Evolutionary conservation across 305 asterid genomes (phyloP), one percentile per base, ranked within the genome.

Genomic region (Ilex paraguariensis): DNA sequence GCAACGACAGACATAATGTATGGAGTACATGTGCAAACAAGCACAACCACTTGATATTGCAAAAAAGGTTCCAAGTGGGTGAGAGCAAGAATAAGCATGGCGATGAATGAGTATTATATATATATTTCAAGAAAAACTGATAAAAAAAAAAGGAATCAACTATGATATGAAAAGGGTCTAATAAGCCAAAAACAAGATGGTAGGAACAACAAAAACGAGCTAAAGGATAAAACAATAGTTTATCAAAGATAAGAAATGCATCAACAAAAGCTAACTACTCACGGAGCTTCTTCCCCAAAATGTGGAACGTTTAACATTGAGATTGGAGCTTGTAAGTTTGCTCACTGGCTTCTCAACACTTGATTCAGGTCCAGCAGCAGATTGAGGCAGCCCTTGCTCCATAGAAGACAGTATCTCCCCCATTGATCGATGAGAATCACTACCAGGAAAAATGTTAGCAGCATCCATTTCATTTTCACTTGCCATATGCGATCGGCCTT

Each of bases 261-360:
- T 36, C 49, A 55, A 68, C 54, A 48, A 60, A 15, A 33, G 48
- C 45, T 64, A 64, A 63, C 61, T 69, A 75, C 98, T 87, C 75
- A 92, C 98, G 71, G 62, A 90, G 80, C 79, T 87, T 77, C 88
- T 77, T 66, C 95, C 94, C 97, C 98, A 92, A 72, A 92, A 85
- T 56, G 84, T 77, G 52, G 98, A 82, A 76, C 87, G 86, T 81
- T 85, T 87, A 75, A 70, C 73, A 74, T 71, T 85, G 75, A 54
- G 70, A 76, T 73, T 82, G 51, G 95, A 71, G 71, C 71, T 64
- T 56, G 89, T 58, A 56, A 73, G 78, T 77, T 77, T 87, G 60
- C 76, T 74, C 59, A 71, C 57, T 57, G 80, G 62, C 73, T 82
- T 93, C 69, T 87, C 95, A 45, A 73, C 67, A 62, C 69, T 64